Evolutionary conservation across 2,329 filamentous ascomycete genomes (phyloP).

Genomic region (Tolypocladium nubicola): DNA sequence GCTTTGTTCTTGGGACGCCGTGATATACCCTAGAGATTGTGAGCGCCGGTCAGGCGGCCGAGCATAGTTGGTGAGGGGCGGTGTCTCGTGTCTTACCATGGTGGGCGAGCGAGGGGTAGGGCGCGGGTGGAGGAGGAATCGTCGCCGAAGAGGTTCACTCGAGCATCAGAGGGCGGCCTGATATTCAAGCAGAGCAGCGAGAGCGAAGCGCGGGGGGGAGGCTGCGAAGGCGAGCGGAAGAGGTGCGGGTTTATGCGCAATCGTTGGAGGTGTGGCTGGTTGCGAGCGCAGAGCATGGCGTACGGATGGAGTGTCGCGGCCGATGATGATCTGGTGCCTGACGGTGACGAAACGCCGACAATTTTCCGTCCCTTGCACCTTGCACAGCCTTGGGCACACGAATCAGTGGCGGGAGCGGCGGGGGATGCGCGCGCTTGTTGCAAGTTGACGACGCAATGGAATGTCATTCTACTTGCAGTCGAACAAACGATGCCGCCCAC

Average conservation of each 20-base stretch:
- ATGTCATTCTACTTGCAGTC: neutral
- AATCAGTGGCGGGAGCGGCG: conserved; percentile 14
- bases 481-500: neutral
- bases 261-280: neutral
- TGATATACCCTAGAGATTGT: conserved; percentile 23
- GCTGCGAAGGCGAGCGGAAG: neutral
- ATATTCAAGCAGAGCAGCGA: neutral
- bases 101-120: conserved; percentile 6
- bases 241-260: neutral
- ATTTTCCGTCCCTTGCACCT: conserved; percentile 21
- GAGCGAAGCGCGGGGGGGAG: neutral
- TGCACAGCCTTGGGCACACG: conserved; percentile 17
- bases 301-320: conserved; percentile 2
- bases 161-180: conserved; percentile 14
- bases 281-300: conserved; percentile 4
- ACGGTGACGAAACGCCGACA: conserved; percentile 22
- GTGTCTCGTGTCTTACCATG: conserved; percentile 19
- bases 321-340: conserved; percentile 15
- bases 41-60: neutral
- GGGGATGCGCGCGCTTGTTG: conserved; percentile 3
- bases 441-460: neutral
- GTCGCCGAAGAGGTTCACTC: conserved; percentile 9
- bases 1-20: conserved; percentile 30
- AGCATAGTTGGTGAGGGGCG: conserved; percentile 3
- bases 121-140: neutral